A percentile compares a stretch with the other conserved stretches of the same genome.
Conservation (phyloP, 2,329 filamentous ascomycete species). For the Fusarium chuoi region DNA sequence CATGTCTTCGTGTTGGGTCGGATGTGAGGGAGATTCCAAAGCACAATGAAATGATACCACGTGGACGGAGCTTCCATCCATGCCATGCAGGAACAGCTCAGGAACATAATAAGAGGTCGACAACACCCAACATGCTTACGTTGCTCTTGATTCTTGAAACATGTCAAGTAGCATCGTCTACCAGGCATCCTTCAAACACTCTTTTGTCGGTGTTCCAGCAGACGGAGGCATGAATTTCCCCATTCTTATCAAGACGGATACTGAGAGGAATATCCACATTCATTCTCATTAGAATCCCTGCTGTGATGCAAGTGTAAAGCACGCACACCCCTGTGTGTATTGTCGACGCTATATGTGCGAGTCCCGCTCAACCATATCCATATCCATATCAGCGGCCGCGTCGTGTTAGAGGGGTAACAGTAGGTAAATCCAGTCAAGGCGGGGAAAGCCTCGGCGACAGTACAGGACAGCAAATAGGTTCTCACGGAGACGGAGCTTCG, state of each 20-base stretch:
- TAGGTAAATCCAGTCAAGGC: slow-evolving; percentile 29
- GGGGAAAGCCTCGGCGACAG: slow-evolving; percentile 29
- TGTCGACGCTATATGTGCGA: slow-evolving; percentile 4
- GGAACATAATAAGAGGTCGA: slow-evolving; percentile 13
- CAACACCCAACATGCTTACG: slow-evolving; percentile 11
- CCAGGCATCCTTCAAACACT: slow-evolving; percentile 3
- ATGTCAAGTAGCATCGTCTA: neutral
- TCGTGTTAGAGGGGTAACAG: slow-evolving; percentile 26
- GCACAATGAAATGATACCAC: slow-evolving; percentile 36
- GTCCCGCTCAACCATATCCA: slow-evolving; percentile 20
- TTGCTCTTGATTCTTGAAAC: slow-evolving; percentile 2
- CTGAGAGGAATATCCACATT: slow-evolving; percentile 14
- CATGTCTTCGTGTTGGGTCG: neutral
- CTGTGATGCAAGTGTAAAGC: neutral
- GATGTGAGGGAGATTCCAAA: slow-evolving; percentile 5
- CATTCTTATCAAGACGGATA: slow-evolving; percentile 25
- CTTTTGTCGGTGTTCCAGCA: slow-evolving; percentile 2
- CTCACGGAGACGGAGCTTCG: slow-evolving; percentile 31
- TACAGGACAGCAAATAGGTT: slow-evolving; percentile 21
- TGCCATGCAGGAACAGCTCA: slow-evolving; percentile 41
- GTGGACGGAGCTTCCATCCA: slow-evolving; percentile 33
- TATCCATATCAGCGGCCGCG: slow-evolving; percentile 4
- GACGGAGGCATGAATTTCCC: slow-evolving; percentile 21
- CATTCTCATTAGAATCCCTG: slow-evolving; percentile 23
- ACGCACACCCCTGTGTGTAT: slow-evolving; percentile 36